Evolutionary conservation across 257 asterid species (phyloP).

Genomic region (Linderniella brevidens): DNA sequence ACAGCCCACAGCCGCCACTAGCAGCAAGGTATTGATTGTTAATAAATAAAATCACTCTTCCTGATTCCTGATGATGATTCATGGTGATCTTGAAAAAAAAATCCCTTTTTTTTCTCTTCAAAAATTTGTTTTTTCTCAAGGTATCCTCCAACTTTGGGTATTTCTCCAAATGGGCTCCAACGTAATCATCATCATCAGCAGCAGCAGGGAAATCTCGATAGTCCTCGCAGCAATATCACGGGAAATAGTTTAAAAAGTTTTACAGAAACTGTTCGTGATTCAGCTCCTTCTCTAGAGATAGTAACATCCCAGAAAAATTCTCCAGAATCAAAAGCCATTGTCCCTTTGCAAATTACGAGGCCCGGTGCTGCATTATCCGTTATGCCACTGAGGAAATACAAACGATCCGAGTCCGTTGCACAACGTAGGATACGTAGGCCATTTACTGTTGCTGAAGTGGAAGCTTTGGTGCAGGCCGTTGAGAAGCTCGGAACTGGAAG

Average conservation of each 20-base stretch:
- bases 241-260: slow-evolving; percentile 37
- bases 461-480: slow-evolving; percentile 87
- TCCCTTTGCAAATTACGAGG: slow-evolving; percentile 11
- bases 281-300: slow-evolving; percentile 50
- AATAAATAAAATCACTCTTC: too few relatives aligned
- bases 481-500: slow-evolving; percentile 93
- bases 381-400: slow-evolving; percentile 47
- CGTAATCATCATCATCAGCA: slow-evolving; percentile 10
- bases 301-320: slow-evolving; percentile 31
- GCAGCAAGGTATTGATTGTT: slow-evolving; percentile 32
- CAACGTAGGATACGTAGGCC: slow-evolving; percentile 93
- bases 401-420: slow-evolving; percentile 52
- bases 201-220: slow-evolving; percentile 19
- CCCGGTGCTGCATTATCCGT: slow-evolving; percentile 24
- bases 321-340: slow-evolving; percentile 53
- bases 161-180: not conserved
- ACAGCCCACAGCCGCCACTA: slow-evolving; percentile 49
- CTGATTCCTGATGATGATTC: too few relatives aligned
- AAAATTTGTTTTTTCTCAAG: too few relatives aligned
- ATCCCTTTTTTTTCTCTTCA: too few relatives aligned
- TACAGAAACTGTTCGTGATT: slow-evolving; percentile 62
- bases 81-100: too few relatives aligned
- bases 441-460: slow-evolving; percentile 80
- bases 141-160: too few relatives aligned
- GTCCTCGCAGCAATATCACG: slow-evolving; percentile 15